These are phyloP conservation scores for Alternaria hordeiaustralica DNA, from an alignment of 2,329 filamentous ascomycete species.

Conservation along the genomic window DNA sequence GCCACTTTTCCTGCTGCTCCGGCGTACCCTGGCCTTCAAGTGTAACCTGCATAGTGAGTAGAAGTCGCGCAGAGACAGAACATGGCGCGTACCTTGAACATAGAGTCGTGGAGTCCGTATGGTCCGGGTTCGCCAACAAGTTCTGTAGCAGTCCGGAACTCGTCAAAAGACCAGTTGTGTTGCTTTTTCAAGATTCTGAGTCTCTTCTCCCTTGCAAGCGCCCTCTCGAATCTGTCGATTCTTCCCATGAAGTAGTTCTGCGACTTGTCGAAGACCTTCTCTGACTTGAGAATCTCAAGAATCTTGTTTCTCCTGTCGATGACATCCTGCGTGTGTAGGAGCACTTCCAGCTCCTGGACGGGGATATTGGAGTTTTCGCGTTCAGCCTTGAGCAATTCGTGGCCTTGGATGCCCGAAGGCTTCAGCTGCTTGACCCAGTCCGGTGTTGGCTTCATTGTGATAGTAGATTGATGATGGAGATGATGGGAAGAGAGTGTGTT, in stretches of 20 bases:
- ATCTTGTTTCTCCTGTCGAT: slow-evolving; percentile 67
- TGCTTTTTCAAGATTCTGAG: slow-evolving; percentile 70
- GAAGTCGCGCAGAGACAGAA: background rate
- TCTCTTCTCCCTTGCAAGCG: slow-evolving; percentile 73
- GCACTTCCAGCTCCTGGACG: slow-evolving; percentile 70
- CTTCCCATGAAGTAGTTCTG: slow-evolving; percentile 78
- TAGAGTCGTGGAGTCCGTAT: slow-evolving; percentile 73
- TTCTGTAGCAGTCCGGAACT: slow-evolving; percentile 69
- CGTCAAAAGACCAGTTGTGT: slow-evolving; percentile 71
- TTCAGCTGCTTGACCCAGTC: slow-evolving; percentile 72
- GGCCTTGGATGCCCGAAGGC: slow-evolving; percentile 71
- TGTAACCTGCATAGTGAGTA: slow-evolving; percentile 60
- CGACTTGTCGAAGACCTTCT: slow-evolving; percentile 78
- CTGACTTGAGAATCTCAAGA: slow-evolving; percentile 67
- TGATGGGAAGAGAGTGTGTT: slow-evolving; percentile 15
- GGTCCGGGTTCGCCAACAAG: slow-evolving; percentile 76
- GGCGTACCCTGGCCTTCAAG: slow-evolving; percentile 74
- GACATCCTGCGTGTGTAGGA: slow-evolving; percentile 71
- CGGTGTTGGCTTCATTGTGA: slow-evolving; percentile 54
- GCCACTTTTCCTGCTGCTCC: slow-evolving; percentile 75
- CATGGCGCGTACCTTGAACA: slow-evolving; percentile 64
- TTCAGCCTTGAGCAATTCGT: slow-evolving; percentile 72
- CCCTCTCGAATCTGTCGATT: slow-evolving; percentile 70
- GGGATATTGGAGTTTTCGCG: slow-evolving; percentile 71
- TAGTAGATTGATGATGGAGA: slow-evolving; percentile 1